phyloP scores from a whole-genome alignment of 2,329 filamentous ascomycete genomes.

The Whalleya microplaca region DNA sequence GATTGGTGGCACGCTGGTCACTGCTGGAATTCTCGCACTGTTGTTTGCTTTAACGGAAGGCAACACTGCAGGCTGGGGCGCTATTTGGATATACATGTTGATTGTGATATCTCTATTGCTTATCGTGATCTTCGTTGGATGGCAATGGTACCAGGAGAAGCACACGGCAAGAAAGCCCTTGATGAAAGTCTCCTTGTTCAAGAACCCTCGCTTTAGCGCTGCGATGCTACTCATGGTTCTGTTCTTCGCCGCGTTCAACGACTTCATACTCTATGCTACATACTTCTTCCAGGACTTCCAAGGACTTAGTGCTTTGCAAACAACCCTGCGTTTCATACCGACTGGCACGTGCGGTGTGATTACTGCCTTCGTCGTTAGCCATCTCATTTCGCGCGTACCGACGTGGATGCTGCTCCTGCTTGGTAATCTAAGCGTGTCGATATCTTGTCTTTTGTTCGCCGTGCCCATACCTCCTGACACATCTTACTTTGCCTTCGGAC shows the following conservation, averaged over 20 bases:
- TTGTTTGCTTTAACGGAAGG: conserved; percentile 71
- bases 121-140: conserved; percentile 59
- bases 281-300: conserved; percentile 74
- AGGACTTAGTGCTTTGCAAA: conserved; percentile 63
- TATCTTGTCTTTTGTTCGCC: conserved; percentile 64
- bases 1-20: conserved; percentile 67
- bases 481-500: conserved; percentile 68
- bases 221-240: conserved; percentile 68
- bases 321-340: conserved; percentile 70
- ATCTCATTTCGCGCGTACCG: conserved; percentile 60
- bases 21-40: conserved; percentile 62
- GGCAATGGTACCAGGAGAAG: conserved; percentile 64
- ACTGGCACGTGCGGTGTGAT: conserved; percentile 63
- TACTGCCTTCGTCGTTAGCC: conserved; percentile 59
- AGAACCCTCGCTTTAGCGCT: conserved; percentile 60
- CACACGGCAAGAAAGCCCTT: conserved; percentile 56
- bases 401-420: conserved; percentile 61
- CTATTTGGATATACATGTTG: conserved; percentile 63
- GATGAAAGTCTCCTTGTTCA: conserved; percentile 70
- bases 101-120: conserved; percentile 62
- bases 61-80: conserved; percentile 69
- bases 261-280: conserved; percentile 68
- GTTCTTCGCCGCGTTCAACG: conserved; percentile 71
- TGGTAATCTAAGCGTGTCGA: conserved; percentile 58
- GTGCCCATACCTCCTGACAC: conserved; percentile 63